Conservation (phyloP, 805 yeast species). For the Metschnikowia dekortorum region DNA sequence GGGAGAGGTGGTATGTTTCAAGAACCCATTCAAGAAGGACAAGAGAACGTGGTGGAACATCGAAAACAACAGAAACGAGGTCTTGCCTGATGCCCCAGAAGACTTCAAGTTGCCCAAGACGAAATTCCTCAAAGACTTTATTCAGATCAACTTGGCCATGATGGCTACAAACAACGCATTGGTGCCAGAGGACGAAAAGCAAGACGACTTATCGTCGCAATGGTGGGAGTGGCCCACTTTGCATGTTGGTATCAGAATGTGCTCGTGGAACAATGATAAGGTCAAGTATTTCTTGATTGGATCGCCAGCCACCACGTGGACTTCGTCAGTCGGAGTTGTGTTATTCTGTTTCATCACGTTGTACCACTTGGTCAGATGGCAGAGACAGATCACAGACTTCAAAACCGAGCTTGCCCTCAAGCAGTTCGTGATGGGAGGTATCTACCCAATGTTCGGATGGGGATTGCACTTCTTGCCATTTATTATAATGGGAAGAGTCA, state of each 20-base stretch:
- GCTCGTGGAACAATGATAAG: slow-evolving; percentile 59
- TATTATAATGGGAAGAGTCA: slow-evolving; percentile 90
- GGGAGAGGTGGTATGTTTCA: slow-evolving; percentile 87
- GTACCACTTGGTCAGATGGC: slow-evolving; percentile 51
- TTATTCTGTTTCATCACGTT: slow-evolving; percentile 46
- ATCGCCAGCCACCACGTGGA: slow-evolving; percentile 67
- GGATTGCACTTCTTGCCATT: slow-evolving; percentile 84
- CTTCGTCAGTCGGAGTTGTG: slow-evolving; percentile 59
- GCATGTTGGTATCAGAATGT: slow-evolving; percentile 68
- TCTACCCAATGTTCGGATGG: slow-evolving; percentile 90
- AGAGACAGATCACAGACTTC: slow-evolving; percentile 64
- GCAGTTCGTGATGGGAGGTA: slow-evolving; percentile 63
- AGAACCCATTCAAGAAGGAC: slow-evolving; percentile 63
- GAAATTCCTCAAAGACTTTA: slow-evolving; percentile 60
- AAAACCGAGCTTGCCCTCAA: slow-evolving; percentile 41
- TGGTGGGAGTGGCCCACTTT: slow-evolving; percentile 86
- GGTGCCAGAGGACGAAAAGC: slow-evolving; percentile 72
- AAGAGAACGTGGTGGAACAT: slow-evolving; percentile 89
- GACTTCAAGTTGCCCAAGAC: slow-evolving; percentile 60
- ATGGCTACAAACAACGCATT: slow-evolving; percentile 82
- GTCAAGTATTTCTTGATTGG: slow-evolving; percentile 64
- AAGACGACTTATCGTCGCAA: slow-evolving; percentile 63
- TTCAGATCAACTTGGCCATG: slow-evolving; percentile 77
- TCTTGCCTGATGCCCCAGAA: slow-evolving; percentile 55
- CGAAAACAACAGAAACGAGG: slow-evolving; percentile 61